These are phyloP conservation scores for Entomortierella beljakovae DNA, from an alignment of 192 early-diverging fungal species.

Conservation along the genomic window DNA sequence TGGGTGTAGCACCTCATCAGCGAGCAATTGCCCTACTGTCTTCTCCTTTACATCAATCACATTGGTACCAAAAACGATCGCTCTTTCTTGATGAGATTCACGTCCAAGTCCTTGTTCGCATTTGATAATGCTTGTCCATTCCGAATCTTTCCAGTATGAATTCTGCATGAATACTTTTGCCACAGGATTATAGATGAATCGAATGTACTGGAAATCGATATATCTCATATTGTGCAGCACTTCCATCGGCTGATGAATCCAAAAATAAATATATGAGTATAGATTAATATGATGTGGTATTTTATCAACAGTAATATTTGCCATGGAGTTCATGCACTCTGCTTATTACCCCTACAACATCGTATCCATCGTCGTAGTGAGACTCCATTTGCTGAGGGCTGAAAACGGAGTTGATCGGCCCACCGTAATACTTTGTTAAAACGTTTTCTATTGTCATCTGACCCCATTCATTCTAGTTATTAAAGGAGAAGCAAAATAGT, in stretches of 20 bases:
- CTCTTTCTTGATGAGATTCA: constrained; percentile 66
- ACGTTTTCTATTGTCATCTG: constrained; percentile 61
- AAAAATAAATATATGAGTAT: not conserved
- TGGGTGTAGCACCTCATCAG: constrained; percentile 83
- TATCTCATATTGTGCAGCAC: constrained; percentile 57
- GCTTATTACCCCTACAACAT: constrained; percentile 11
- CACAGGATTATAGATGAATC: constrained; percentile 64
- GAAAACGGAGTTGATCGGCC: constrained; percentile 79
- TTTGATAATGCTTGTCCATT: constrained; percentile 56
- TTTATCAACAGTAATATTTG: not conserved
- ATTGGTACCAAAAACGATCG: constrained; percentile 79
- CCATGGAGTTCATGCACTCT: not conserved
- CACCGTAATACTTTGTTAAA: constrained; percentile 69
- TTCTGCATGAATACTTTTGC: constrained; percentile 59
- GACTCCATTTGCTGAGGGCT: constrained; percentile 55
- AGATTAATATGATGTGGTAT: not conserved
- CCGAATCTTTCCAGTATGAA: constrained; percentile 64
- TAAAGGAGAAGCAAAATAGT: not conserved
- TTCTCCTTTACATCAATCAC: constrained; percentile 79
- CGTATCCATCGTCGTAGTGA: constrained; percentile 2
- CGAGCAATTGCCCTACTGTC: constrained; percentile 65
- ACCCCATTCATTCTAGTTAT: constrained; percentile 72
- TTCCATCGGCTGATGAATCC: constrained; percentile 21
- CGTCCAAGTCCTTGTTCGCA: constrained; percentile 64
- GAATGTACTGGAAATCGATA: constrained; percentile 67